These are phyloP conservation scores for Fusarium globosum DNA, from an alignment of 2,329 filamentous ascomycete species.

Conservation along the genomic window DNA sequence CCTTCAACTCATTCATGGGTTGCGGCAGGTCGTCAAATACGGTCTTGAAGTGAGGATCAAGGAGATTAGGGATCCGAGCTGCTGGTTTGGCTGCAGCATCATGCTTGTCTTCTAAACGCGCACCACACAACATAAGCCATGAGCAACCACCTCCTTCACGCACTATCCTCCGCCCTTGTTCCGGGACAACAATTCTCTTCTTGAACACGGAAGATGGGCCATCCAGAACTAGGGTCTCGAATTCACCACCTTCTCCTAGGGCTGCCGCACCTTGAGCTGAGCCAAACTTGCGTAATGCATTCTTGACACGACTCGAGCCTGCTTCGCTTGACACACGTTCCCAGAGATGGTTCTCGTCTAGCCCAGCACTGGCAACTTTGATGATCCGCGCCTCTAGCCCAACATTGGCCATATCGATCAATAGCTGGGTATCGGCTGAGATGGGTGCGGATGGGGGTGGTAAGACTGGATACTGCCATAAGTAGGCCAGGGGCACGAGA, in stretches of 20 bases:
- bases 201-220: constrained; percentile 81
- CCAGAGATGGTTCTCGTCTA: constrained; percentile 86
- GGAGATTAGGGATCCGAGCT: constrained; percentile 69
- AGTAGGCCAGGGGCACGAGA: constrained; percentile 82
- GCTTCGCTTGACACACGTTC: constrained; percentile 73
- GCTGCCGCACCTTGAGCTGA: constrained; percentile 72
- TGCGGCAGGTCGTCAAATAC: constrained; percentile 51
- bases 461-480: constrained; percentile 90
- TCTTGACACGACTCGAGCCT: constrained; percentile 60
- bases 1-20: constrained; percentile 12
- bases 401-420: constrained; percentile 82
- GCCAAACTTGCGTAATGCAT: constrained; percentile 74
- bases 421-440: constrained; percentile 65
- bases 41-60: constrained; percentile 71
- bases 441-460: constrained; percentile 57
- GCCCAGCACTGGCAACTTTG: constrained; percentile 91
- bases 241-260: constrained; percentile 94
- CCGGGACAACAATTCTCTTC: constrained; percentile 72
- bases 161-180: constrained; percentile 63
- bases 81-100: constrained; percentile 26
- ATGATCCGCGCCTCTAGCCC: constrained; percentile 90
- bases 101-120: constrained; percentile 62
- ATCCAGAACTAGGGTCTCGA: constrained; percentile 89
- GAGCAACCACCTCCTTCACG: constrained; percentile 80
- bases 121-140: constrained; percentile 73